Conservation (phyloP, 208 protist genomes). For the Wallacemonas collosoma region DNA sequence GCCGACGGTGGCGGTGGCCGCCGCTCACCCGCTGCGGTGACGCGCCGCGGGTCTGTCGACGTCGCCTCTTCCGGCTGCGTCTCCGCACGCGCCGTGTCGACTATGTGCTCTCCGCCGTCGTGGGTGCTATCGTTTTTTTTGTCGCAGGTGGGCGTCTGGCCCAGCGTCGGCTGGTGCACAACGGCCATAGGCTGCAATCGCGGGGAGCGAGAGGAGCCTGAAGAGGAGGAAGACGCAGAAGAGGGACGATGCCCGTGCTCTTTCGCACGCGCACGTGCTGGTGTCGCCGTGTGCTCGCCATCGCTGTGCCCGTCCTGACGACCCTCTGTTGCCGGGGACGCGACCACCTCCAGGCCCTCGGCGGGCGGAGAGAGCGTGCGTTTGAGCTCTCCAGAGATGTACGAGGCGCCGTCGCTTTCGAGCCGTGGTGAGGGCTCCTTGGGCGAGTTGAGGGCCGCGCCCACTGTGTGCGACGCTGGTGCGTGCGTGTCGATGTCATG, state of each 20-base stretch:
- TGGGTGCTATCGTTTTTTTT: no score
- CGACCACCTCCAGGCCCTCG: neutral
- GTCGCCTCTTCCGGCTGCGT: no score
- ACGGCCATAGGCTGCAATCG: no score
- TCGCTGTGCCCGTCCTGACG: neutral
- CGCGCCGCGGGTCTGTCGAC: no score
- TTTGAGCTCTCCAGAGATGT: constrained; percentile 6
- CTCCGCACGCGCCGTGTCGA: no score
- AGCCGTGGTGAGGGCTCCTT: neutral
- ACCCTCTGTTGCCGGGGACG: neutral
- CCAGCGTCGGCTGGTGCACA: no score
- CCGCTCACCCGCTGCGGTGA: no score
- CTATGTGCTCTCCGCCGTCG: no score
- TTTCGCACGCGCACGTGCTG: neutral
- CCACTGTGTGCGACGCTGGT: neutral
- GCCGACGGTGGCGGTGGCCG: no score
- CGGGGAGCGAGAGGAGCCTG: no score
- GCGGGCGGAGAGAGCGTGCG: neutral
- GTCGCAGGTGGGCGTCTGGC: no score
- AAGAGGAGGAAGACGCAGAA: neutral
- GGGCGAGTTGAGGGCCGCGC: neutral
- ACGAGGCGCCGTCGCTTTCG: constrained; percentile 12
- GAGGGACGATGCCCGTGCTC: neutral
- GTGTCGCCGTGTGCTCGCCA: neutral
- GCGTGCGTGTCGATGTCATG: neutral